Base-by-base conservation (phyloP, 192 early-diverging fungal genomes). In the Backusella luteola region DNA sequence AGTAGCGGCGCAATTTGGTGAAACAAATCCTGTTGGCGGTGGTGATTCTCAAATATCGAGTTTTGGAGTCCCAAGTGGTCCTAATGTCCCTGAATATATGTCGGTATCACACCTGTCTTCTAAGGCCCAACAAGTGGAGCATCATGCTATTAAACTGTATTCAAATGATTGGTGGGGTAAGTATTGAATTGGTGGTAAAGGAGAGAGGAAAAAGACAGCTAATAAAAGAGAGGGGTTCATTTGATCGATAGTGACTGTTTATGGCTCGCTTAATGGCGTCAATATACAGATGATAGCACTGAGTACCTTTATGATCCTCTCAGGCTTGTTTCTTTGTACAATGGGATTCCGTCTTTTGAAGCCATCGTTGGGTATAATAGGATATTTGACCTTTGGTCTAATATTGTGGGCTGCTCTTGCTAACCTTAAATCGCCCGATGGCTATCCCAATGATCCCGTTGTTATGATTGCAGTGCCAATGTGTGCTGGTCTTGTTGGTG, bases 401-500 rank as follows among this genome's bases (percentile, higher is more conserved):
- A 4, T 29, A 63, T 14, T 23, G 17, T 75, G 74, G 74, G 66
- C 66, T 12, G 74, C 59, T 4, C 34, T 75, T 59, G 42, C 74
- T 11, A 75, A 67, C 39, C 42, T 36, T 34, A 59, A 39, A 32
- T 66, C 74, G 14, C 15, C 9, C 3, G 5, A 23, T n/a, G 74
- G 74, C 34, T 75, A 75, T 32, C 23, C 39, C 2, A 75, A 67
- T 46, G 66, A 75, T 29, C 23, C 11, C 9, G 12, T 75, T n/a
- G 41, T 66, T 19, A 67, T 67, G 56, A 52, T 75, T 17, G 66
- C 15, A 7, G 74, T 75, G n/a, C 74, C 74, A 29, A 63, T 66
- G 19, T 59, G 59, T 26, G 17, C 67, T n/a, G 74, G 74, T 26
- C n/a, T 75, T n/a, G 9, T 75, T 9, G 74, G 74, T 5, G 74